phyloP scores from a whole-genome alignment of 257 asterid species.

The Ligustrum vulgare region DNA sequence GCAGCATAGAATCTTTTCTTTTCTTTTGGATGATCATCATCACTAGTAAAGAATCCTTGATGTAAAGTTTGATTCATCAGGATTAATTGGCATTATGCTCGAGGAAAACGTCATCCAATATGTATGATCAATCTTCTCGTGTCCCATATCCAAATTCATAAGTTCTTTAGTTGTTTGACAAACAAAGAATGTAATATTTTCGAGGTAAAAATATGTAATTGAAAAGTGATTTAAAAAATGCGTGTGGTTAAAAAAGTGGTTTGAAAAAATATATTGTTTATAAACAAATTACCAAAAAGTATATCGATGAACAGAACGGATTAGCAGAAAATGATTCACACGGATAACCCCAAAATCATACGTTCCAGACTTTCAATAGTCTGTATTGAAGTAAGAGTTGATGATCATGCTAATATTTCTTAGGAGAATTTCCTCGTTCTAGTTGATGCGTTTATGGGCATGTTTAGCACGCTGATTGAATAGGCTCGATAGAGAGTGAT shows the following conservation, averaged over 20 bases:
- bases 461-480: too few species aligned
- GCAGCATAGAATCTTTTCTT: neutral
- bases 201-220: too few species aligned
- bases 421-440: too few species aligned
- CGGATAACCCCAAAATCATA: too few species aligned
- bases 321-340: neutral
- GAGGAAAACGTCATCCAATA: conserved; percentile 23
- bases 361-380: neutral
- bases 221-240: too few species aligned
- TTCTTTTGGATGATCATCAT: conserved; percentile 21
- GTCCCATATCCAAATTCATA: conserved; percentile 25
- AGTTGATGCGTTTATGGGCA: too few species aligned
- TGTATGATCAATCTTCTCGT: conserved; percentile 17
- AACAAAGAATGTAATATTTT: too few species aligned
- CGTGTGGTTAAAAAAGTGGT: too few species aligned
- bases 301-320: neutral
- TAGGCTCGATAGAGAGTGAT: too few species aligned
- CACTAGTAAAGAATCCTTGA: conserved; percentile 21
- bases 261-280: too few species aligned
- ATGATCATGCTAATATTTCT: too few species aligned
- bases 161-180: neutral
- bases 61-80: neutral
- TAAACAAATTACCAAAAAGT: neutral
- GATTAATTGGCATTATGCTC: conserved; percentile 11
- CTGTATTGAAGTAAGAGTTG: neutral